Conservation (phyloP, 345 rosid genomes). For the Crucihimalaya himalaica region DNA sequence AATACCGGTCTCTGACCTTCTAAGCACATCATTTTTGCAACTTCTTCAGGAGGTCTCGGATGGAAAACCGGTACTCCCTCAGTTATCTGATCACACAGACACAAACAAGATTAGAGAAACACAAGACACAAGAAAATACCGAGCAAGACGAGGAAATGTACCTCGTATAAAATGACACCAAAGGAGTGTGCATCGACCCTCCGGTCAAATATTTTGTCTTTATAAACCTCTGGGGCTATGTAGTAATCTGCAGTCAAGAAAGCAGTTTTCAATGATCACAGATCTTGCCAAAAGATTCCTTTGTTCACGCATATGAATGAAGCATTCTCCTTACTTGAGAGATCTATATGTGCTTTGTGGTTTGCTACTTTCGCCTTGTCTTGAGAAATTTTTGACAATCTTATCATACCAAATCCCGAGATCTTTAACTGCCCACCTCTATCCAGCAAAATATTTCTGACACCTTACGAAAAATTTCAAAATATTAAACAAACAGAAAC, state of each 20-base stretch:
- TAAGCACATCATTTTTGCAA: slow-evolving; percentile 61
- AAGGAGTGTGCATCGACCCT: slow-evolving; percentile 77
- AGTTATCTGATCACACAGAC: slow-evolving; percentile 55
- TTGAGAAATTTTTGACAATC: slow-evolving; percentile 55
- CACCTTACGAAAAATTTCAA: slow-evolving; percentile 83
- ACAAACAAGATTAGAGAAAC: slow-evolving; percentile 2
- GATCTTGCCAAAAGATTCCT: not conserved
- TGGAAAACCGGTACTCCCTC: slow-evolving; percentile 78
- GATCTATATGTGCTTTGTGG: slow-evolving; percentile 48
- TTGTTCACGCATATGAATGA: slow-evolving; percentile 3
- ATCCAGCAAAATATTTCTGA: slow-evolving; percentile 99
- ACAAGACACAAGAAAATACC: not conserved
- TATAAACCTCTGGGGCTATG: slow-evolving; percentile 79
- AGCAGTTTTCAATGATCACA: slow-evolving; percentile 6
- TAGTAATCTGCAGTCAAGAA: slow-evolving; percentile 56
- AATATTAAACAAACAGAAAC: slow-evolving; percentile 58
- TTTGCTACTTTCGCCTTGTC: slow-evolving; percentile 57
- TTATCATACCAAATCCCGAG: slow-evolving; percentile 75
- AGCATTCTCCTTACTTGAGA: slow-evolving; percentile 56
- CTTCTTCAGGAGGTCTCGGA: slow-evolving; percentile 70
- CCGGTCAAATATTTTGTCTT: slow-evolving; percentile 65
- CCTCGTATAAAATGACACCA: slow-evolving; percentile 88
- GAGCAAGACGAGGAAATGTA: slow-evolving; percentile 25
- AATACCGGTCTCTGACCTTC: slow-evolving; percentile 74
- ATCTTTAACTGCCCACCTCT: slow-evolving; percentile 79